Evolutionary conservation across 2,329 filamentous ascomycete genomes (phyloP).

Genomic region (Penicillium sp.): DNA sequence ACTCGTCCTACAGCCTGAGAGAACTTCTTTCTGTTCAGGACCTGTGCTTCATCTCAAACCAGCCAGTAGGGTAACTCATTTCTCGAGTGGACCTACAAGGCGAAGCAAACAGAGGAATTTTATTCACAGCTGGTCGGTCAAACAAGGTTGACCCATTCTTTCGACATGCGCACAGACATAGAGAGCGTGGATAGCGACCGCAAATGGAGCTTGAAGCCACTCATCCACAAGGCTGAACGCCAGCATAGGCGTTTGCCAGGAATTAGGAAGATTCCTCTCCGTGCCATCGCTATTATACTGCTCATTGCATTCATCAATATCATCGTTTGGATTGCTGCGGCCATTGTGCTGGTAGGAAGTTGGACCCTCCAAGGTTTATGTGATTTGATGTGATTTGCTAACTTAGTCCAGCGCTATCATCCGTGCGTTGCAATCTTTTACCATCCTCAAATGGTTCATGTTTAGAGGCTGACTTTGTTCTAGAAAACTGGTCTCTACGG

Average conservation of each 20-base stretch:
- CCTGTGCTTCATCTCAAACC: neutral
- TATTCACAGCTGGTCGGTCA: neutral
- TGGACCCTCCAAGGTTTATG: neutral
- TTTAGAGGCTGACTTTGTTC: neutral
- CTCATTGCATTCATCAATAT: constrained; percentile 61
- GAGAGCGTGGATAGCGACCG: constrained; percentile 20
- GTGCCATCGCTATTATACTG: constrained; percentile 63
- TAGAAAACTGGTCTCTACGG: constrained; percentile 73
- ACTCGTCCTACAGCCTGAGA: neutral
- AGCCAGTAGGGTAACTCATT: neutral
- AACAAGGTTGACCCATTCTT: constrained; percentile 7
- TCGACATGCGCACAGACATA: constrained; percentile 13
- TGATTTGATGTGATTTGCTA: constrained; percentile 11
- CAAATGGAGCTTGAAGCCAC: constrained; percentile 39
- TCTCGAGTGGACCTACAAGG: neutral
- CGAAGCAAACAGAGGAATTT: neutral
- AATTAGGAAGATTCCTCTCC: constrained; percentile 61
- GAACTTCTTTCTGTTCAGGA: neutral
- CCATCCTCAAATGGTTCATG: neutral
- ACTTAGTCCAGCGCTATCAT: constrained; percentile 41
- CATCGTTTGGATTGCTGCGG: constrained; percentile 64
- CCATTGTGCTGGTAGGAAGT: constrained; percentile 60
- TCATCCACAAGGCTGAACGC: constrained; percentile 48
- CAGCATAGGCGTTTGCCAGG: constrained; percentile 62
- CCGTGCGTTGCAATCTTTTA: constrained; percentile 38